phyloP scores from a whole-genome alignment of 2,329 filamentous ascomycete genomes.

The Exophiala oligosperma region DNA sequence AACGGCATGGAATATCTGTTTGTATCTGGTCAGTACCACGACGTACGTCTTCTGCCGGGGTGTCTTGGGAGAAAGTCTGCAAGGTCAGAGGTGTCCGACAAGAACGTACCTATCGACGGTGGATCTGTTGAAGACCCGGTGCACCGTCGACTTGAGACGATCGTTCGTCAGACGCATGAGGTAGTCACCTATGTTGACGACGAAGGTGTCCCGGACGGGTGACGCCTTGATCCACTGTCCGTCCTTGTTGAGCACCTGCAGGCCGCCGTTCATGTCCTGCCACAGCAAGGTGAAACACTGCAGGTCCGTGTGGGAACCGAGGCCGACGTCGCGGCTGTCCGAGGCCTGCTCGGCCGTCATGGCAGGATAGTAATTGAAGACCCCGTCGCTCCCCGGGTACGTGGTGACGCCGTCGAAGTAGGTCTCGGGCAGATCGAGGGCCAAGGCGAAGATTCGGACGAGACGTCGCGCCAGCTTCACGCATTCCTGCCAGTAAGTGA shows the following conservation, averaged over 20 bases:
- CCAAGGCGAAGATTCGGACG: constrained; percentile 55
- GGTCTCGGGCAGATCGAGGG: constrained; percentile 54
- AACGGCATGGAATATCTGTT: constrained; percentile 56
- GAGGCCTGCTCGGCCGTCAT: constrained; percentile 35
- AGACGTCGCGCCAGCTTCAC: constrained; percentile 54
- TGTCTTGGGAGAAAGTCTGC: too few relatives aligned
- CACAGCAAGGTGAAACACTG: constrained; percentile 56
- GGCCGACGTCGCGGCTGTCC: constrained; percentile 37
- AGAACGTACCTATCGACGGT: constrained; percentile 26
- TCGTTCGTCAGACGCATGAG: constrained; percentile 54
- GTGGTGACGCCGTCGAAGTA: constrained; percentile 57
- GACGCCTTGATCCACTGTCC: constrained; percentile 45
- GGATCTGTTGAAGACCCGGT: constrained; percentile 51
- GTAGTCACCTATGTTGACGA: constrained; percentile 54
- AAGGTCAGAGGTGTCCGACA: too few relatives aligned
- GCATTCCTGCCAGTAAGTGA: constrained; percentile 51
- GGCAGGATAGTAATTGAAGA: constrained; percentile 49
- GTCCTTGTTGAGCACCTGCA: constrained; percentile 48
- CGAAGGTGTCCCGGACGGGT: constrained; percentile 43
- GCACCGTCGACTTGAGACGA: constrained; percentile 52
- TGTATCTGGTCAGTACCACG: too few relatives aligned
- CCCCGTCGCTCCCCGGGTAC: constrained; percentile 49
- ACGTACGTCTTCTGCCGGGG: too few relatives aligned
- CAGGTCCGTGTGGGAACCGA: constrained; percentile 56
- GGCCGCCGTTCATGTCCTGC: constrained; percentile 53